Evolutionary conservation across 2,329 filamentous ascomycete species (phyloP).

Genomic region (Penicillium sp.): DNA sequence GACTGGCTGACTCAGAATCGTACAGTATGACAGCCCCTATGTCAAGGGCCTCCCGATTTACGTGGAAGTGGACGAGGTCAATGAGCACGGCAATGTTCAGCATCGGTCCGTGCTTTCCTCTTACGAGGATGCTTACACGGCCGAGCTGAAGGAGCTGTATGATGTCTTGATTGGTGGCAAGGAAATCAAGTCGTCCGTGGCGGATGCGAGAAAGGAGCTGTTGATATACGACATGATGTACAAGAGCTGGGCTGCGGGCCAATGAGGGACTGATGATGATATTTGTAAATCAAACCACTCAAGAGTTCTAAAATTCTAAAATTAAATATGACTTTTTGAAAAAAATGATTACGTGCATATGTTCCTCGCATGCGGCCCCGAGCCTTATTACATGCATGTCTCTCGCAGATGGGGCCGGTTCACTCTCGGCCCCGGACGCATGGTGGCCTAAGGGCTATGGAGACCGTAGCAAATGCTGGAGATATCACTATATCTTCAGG

Average conservation of each 20-base stretch:
- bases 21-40: slow-evolving; percentile 18
- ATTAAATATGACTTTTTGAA: too few relatives aligned
- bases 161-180: slow-evolving; percentile 37
- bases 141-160: slow-evolving; percentile 42
- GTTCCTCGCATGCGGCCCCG: too few relatives aligned
- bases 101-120: slow-evolving; percentile 43
- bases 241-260: slow-evolving; percentile 11
- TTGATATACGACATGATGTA: slow-evolving; percentile 36
- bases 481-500: too few relatives aligned
- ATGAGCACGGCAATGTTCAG: slow-evolving; percentile 24
- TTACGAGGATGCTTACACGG: slow-evolving; percentile 49
- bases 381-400: too few relatives aligned
- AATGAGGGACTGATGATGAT: too few relatives aligned
- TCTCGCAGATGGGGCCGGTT: too few relatives aligned
- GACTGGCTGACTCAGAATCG: not conserved
- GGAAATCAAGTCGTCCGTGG: slow-evolving; percentile 39
- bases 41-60: slow-evolving; percentile 16
- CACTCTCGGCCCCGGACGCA: too few relatives aligned
- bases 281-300: too few relatives aligned
- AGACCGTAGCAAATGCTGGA: too few relatives aligned
- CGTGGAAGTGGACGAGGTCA: slow-evolving; percentile 18
- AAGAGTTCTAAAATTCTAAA: too few relatives aligned
- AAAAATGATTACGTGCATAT: too few relatives aligned
- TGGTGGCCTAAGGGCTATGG: too few relatives aligned
- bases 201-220: slow-evolving; percentile 44